These are phyloP conservation scores for Gyrodon lividus DNA, from an alignment of 768 basidiomycete species.

Conservation along the genomic window DNA sequence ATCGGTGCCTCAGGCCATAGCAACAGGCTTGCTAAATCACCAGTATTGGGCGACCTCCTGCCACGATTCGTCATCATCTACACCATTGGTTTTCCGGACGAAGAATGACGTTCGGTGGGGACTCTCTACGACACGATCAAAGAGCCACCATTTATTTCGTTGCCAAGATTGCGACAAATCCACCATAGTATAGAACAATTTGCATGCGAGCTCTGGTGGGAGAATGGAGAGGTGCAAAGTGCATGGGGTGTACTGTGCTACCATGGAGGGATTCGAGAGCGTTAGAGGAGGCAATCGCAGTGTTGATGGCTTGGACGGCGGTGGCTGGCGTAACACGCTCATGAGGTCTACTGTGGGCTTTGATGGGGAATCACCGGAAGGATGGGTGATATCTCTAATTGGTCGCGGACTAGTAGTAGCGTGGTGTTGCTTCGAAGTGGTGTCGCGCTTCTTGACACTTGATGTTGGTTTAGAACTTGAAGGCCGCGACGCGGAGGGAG, in stretches of 20 bases:
- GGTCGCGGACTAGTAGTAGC: constrained; percentile 1
- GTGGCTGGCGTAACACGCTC: constrained; percentile 54
- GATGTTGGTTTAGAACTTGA: constrained; percentile 20
- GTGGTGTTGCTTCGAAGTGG: background rate
- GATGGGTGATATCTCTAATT: constrained; percentile 19
- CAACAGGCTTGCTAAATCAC: constrained; percentile 35
- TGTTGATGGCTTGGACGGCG: constrained; percentile 31
- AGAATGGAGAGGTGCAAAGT: constrained; percentile 70
- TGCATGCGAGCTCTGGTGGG: constrained; percentile 73
- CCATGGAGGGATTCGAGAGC: constrained; percentile 59
- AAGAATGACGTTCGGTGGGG: constrained; percentile 83
- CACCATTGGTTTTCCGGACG: constrained; percentile 49
- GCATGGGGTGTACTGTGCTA: constrained; percentile 70
- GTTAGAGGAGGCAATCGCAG: constrained; percentile 56
- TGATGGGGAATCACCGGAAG: constrained; percentile 15
- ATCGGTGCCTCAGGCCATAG: background rate
- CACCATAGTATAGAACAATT: constrained; percentile 72
- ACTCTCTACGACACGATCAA: constrained; percentile 79
- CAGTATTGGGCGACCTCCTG: constrained; percentile 75
- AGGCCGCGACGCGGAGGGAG: constrained; percentile 8
- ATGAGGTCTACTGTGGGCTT: constrained; percentile 49
- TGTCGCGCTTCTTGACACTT: constrained; percentile 17
- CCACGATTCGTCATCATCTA: constrained; percentile 51
- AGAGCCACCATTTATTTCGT: constrained; percentile 82
- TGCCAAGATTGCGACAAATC: constrained; percentile 61